Conservation (phyloP, 108 stramenopile genomes). For the Cyclotella sp. region DNA sequence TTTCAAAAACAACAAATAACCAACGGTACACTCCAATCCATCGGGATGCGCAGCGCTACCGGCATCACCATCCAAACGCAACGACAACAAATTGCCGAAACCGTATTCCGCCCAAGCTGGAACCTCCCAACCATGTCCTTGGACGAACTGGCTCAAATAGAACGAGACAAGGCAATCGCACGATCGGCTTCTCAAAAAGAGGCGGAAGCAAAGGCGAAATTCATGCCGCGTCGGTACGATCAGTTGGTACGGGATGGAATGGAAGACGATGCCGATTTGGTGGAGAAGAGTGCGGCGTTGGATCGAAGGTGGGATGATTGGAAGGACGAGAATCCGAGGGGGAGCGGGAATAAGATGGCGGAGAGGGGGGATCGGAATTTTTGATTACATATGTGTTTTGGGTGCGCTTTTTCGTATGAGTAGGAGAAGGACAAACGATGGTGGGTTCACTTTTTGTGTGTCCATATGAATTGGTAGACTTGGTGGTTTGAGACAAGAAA, state of each 20-base stretch:
- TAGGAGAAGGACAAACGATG: too few species aligned
- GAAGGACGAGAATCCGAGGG: conserved; percentile 95
- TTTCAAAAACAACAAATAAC: conserved; percentile 76
- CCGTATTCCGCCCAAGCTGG: conserved; percentile 94
- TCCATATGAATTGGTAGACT: too few species aligned
- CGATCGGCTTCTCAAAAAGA: conserved; percentile 76
- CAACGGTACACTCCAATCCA: conserved; percentile 43
- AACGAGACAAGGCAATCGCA: conserved; percentile 82
- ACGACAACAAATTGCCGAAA: conserved; percentile 77
- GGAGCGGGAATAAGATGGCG: conserved; percentile 93
- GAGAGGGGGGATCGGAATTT: conserved; percentile 93
- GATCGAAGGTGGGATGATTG: conserved; percentile 97
- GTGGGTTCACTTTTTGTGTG: too few species aligned
- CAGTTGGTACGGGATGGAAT: conserved; percentile 90
- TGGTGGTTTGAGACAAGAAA: too few species aligned
- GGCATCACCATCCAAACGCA: conserved; percentile 10
- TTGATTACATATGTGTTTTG: conserved; percentile 39
- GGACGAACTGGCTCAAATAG: conserved; percentile 91
- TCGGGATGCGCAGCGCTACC: background rate
- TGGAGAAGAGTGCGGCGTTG: conserved; percentile 85
- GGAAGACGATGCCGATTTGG: conserved; percentile 87
- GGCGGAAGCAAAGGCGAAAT: conserved; percentile 57
- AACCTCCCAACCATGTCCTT: conserved; percentile 96
- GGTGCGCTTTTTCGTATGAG: too few species aligned
- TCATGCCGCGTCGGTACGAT: conserved; percentile 80